Conservation (phyloP, 2,329 filamentous ascomycete species). For the Trichothecium sympodiale region DNA sequence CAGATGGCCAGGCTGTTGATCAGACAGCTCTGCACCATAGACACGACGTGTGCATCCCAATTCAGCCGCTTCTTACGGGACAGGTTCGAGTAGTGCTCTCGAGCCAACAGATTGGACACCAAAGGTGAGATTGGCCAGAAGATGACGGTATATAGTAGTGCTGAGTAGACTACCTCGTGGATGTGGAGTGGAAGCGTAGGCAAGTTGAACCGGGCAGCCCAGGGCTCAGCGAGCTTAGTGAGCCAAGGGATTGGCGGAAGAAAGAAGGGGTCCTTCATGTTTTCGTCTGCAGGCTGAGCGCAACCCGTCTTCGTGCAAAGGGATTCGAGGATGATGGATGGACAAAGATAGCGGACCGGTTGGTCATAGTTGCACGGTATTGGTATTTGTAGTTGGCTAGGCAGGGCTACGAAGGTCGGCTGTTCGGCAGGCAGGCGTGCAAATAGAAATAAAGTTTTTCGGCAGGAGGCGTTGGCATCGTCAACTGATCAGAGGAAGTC, state of each 20-base stretch:
- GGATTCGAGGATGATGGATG: not conserved
- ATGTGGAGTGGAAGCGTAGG: constrained; percentile 62
- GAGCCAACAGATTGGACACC: constrained; percentile 51
- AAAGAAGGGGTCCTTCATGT: constrained; percentile 66
- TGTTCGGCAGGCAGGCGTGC: no score
- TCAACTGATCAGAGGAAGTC: no score
- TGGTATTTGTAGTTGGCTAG: no score
- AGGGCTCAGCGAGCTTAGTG: constrained; percentile 46
- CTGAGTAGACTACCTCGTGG: constrained; percentile 62
- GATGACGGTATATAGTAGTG: constrained; percentile 57
- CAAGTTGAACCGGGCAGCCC: constrained; percentile 50
- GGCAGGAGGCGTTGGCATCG: no score
- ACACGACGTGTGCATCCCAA: constrained; percentile 81
- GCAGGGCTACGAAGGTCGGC: no score
- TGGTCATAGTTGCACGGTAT: no score
- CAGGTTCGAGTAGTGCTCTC: constrained; percentile 53
- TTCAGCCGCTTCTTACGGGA: constrained; percentile 54
- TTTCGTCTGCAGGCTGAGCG: constrained; percentile 7
- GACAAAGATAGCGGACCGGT: no score
- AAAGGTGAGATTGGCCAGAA: constrained; percentile 56
- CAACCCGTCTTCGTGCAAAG: not conserved
- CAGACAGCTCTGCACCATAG: constrained; percentile 63
- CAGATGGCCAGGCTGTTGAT: constrained; percentile 66
- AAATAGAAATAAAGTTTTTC: no score
- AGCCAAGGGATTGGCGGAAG: constrained; percentile 49